Conservation (phyloP, 306 rosid genomes). For the Erythrophleum fordii region DNA sequence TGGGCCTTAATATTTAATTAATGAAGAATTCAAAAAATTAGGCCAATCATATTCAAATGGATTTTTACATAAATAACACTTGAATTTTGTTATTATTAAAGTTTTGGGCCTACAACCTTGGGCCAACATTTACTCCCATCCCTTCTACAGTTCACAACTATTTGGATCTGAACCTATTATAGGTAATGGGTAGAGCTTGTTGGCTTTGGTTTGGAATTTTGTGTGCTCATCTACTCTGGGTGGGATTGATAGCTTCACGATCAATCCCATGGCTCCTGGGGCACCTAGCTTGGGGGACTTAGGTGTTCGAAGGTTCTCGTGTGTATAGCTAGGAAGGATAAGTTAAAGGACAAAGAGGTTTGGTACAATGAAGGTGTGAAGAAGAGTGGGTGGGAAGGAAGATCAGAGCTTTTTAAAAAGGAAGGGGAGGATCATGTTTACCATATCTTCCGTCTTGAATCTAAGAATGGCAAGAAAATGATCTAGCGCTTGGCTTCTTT, state of each 20-base stretch:
- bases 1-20: too few species aligned
- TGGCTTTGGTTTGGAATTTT: constrained; percentile 33
- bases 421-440: constrained; percentile 36
- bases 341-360: too few species aligned
- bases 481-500: constrained; percentile 46
- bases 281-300: constrained; percentile 43
- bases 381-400: constrained; percentile 47
- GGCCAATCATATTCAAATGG: too few species aligned
- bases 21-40: too few species aligned
- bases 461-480: constrained; percentile 2
- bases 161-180: constrained; percentile 27
- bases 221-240: constrained; percentile 31
- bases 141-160: constrained; percentile 46
- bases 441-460: constrained; percentile 3
- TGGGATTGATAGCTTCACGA: constrained; percentile 40
- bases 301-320: constrained; percentile 39
- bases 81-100: too few species aligned
- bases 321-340: constrained; percentile 39
- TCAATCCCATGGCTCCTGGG: constrained; percentile 35
- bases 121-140: constrained; percentile 44
- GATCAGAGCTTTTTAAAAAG: constrained; percentile 26
- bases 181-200: background rate
- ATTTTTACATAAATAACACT: too few species aligned
- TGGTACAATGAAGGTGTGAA: too few species aligned
- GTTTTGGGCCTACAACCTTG: too few species aligned